Conservation (phyloP, 257 asterid genomes). For the Solanum pimpinellifolium region DNA sequence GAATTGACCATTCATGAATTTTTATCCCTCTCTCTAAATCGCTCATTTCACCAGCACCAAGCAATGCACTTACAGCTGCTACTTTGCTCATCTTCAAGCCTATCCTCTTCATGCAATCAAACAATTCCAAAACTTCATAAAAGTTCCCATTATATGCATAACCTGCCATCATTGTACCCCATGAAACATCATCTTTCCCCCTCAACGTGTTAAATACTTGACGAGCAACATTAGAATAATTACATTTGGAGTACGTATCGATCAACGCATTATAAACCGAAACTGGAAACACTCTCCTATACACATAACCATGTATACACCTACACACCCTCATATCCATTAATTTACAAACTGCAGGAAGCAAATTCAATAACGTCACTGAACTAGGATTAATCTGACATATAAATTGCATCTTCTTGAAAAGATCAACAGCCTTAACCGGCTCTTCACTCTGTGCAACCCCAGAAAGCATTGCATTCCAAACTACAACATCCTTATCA, state of each 20-base stretch:
- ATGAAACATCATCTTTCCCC: constrained; percentile 24
- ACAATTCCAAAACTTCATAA: constrained; percentile 16
- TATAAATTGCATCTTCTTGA: constrained; percentile 17
- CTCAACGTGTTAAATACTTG: constrained; percentile 7
- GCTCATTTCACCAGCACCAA: constrained; percentile 22
- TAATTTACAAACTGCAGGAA: constrained; percentile 26
- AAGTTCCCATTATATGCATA: constrained; percentile 24
- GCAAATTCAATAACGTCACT: constrained; percentile 24
- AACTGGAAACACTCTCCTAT: constrained; percentile 30
- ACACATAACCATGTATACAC: constrained; percentile 19
- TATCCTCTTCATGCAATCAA: constrained; percentile 8
- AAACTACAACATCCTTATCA: constrained; percentile 21
- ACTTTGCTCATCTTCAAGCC: constrained; percentile 14
- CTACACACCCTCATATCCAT: constrained; percentile 10
- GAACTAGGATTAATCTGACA: constrained; percentile 13
- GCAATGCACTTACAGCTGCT: constrained; percentile 21
- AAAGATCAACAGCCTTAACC: constrained; percentile 11
- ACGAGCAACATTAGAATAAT: background rate
- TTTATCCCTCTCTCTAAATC: constrained; percentile 20
- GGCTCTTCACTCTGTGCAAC: constrained; percentile 13
- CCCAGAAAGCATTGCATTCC: constrained; percentile 33
- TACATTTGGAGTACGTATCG: constrained; percentile 28
- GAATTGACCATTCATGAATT: constrained; percentile 14
- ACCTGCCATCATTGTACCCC: constrained; percentile 43
- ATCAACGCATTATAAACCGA: constrained; percentile 24